phyloP scores from a whole-genome alignment of 2,329 filamentous ascomycete species.

The Penicillium sclerotigenum region DNA sequence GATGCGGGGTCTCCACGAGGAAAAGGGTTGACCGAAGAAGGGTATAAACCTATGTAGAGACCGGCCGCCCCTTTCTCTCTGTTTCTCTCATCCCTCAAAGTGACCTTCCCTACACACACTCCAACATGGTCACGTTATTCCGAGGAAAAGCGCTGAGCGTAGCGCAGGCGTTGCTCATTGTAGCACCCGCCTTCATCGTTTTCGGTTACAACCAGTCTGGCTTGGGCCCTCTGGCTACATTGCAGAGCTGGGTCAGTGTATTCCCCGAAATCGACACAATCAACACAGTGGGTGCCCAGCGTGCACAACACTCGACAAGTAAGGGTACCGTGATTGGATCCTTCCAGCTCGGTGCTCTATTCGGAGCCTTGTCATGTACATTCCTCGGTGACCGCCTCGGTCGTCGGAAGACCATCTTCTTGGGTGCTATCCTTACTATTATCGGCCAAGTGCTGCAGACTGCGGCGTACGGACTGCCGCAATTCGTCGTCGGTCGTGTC shows the following conservation, averaged over 20 bases:
- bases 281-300: slow-evolving; percentile 22
- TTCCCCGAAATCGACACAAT: slow-evolving; percentile 43
- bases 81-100: background rate
- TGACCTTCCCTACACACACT: background rate
- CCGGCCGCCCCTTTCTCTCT: background rate
- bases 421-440: slow-evolving; percentile 44
- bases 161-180: slow-evolving; percentile 34
- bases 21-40: background rate
- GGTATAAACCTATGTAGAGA: slow-evolving; percentile 4
- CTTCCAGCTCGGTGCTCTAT: slow-evolving; percentile 17
- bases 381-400: slow-evolving; percentile 47
- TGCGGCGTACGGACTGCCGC: slow-evolving; percentile 44
- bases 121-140: slow-evolving; percentile 9
- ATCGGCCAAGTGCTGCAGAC: slow-evolving; percentile 47
- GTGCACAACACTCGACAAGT: slow-evolving; percentile 19
- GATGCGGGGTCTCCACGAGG: slow-evolving; percentile 19
- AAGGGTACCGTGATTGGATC: slow-evolving; percentile 29
- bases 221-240: slow-evolving; percentile 17
- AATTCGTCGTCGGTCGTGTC: slow-evolving; percentile 50
- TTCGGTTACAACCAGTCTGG: slow-evolving; percentile 27
- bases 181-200: slow-evolving; percentile 22
- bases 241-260: slow-evolving; percentile 19
- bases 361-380: slow-evolving; percentile 18
- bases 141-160: slow-evolving; percentile 17
- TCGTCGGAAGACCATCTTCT: slow-evolving; percentile 46